A percentile compares a stretch with the other conserved stretches of the same genome.
Evolutionary conservation across 2,329 filamentous ascomycete genomes (phyloP).

Genomic region (Daldinia eschscholtzii): DNA sequence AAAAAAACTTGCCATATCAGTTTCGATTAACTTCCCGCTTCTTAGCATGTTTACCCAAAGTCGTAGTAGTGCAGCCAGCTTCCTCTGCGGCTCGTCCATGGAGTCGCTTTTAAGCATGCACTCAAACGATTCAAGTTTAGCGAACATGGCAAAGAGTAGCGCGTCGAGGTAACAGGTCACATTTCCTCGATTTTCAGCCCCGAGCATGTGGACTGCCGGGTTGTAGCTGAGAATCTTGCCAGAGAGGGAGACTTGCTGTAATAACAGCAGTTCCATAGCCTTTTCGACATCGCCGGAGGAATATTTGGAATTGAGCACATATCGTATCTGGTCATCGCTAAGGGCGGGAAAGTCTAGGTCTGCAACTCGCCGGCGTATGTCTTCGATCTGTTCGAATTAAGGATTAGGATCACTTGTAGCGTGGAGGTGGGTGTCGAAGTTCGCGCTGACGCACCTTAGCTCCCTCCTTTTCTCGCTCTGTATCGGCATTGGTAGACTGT

Average conservation of each 20-base stretch:
- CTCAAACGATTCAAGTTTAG: slow-evolving; percentile 89
- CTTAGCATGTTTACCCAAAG: slow-evolving; percentile 95
- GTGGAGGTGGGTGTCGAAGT: not conserved
- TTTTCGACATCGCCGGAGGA: slow-evolving; percentile 78
- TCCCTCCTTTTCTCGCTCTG: slow-evolving; percentile 62
- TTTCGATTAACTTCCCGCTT: slow-evolving; percentile 84
- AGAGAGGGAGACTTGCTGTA: slow-evolving; percentile 84
- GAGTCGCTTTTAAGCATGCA: slow-evolving; percentile 88
- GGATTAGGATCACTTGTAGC: slow-evolving; percentile 17
- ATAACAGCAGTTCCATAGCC: slow-evolving; percentile 79
- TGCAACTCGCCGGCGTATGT: slow-evolving; percentile 51
- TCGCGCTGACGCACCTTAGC: slow-evolving; percentile 54
- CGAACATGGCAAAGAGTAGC: slow-evolving; percentile 95
- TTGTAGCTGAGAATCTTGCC: slow-evolving; percentile 83
- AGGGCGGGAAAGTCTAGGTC: slow-evolving; percentile 62
- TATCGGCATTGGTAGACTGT: slow-evolving; percentile 63
- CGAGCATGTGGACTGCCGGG: slow-evolving; percentile 77
- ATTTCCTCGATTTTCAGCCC: slow-evolving; percentile 85
- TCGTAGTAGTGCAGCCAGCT: slow-evolving; percentile 81
- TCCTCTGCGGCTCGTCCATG: slow-evolving; percentile 76
- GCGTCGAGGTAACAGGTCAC: slow-evolving; percentile 97
- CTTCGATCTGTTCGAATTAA: slow-evolving; percentile 51
- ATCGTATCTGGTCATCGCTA: slow-evolving; percentile 68
- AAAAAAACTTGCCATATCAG: slow-evolving; percentile 75
- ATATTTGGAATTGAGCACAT: slow-evolving; percentile 71